A percentile compares a stretch with the other conserved stretches of the same genome.
phyloP scores from a whole-genome alignment of 768 basidiomycete species.

The Suillus decipiens region DNA sequence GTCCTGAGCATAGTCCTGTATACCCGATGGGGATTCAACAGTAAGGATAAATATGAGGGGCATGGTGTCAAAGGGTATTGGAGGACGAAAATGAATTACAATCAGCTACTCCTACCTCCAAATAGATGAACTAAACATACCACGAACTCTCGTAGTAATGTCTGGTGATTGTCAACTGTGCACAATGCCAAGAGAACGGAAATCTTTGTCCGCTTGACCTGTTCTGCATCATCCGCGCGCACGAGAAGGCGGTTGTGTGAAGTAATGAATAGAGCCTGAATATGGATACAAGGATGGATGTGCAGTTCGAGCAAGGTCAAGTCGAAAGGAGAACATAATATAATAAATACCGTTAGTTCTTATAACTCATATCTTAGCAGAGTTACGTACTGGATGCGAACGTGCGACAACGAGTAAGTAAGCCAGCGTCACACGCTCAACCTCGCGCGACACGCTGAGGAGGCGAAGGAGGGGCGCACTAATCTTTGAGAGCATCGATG shows the following conservation, averaged over 20 bases:
- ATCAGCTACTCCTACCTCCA: neutral
- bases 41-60: neutral
- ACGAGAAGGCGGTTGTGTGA: constrained; percentile 66
- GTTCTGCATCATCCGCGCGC: constrained; percentile 62
- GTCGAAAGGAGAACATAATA: constrained; percentile 39
- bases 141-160: constrained; percentile 80
- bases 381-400: constrained; percentile 59
- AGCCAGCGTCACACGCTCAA: constrained; percentile 72
- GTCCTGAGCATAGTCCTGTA: constrained; percentile 82
- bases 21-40: neutral
- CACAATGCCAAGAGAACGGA: constrained; percentile 68
- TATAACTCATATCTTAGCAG: neutral
- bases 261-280: constrained; percentile 55
- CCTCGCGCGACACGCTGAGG: constrained; percentile 65
- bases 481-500: constrained; percentile 54
- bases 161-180: constrained; percentile 63
- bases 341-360: neutral
- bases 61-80: neutral
- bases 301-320: neutral
- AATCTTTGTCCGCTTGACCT: constrained; percentile 77
- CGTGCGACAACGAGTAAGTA: constrained; percentile 69
- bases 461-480: constrained; percentile 76
- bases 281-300: too few relatives aligned
- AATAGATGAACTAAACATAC: constrained; percentile 45
- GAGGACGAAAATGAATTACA: constrained; percentile 4